Evolutionary conservation across 352 stramenopile genomes (phyloP), one percentile per base, ranked within the genome.

Genomic region (Globisporangium camurandrum): DNA sequence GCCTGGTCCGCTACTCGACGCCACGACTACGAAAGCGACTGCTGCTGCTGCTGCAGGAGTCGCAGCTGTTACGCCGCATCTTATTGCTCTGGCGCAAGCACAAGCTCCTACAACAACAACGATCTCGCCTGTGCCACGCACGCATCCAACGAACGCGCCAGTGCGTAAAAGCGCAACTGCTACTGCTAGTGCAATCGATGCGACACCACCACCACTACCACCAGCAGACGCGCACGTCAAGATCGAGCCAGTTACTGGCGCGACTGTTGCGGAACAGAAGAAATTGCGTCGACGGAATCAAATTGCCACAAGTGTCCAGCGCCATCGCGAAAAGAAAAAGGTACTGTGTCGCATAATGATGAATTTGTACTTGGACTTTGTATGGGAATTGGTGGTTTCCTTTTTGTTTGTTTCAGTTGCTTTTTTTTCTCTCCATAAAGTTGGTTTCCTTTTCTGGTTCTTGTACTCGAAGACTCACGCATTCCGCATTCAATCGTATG

Each of bases 291-390:
- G 75, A 20, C 69, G 75, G 27, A 71, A 56, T 12, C 75, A 88
- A 60, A 88, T 88, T 55, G 72, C 73, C 9, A 73, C 57, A 16
- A 81, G 71, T 27, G 75, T 88, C 22, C 75, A 87, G 61, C 57
- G 75, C 50, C 73, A 88, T 45, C 58, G 73, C 20, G 71, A 87
- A 54, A 85, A 85, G 60, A 85, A 85, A 48, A 80, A 77, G 40
- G 62, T 59, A 20, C 30, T n/a, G n/a, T n/a, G n/a, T n/a, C n/a
- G n/a, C n/a, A n/a, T n/a, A n/a, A n/a, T n/a, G n/a, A n/a, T n/a
- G n/a, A n/a, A n/a, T n/a, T n/a, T n/a, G n/a, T n/a, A n/a, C n/a
- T n/a, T n/a, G n/a, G n/a, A n/a, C n/a, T n/a, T n/a, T n/a, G n/a
- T n/a, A n/a, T n/a, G n/a, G n/a, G n/a, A n/a, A n/a, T n/a, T n/a